Evolutionary conservation across 495 filamentous ascomycete species (phyloP), one percentile per base, ranked within the genome.

Genomic region (Rostrohypoxylon terebratum): DNA sequence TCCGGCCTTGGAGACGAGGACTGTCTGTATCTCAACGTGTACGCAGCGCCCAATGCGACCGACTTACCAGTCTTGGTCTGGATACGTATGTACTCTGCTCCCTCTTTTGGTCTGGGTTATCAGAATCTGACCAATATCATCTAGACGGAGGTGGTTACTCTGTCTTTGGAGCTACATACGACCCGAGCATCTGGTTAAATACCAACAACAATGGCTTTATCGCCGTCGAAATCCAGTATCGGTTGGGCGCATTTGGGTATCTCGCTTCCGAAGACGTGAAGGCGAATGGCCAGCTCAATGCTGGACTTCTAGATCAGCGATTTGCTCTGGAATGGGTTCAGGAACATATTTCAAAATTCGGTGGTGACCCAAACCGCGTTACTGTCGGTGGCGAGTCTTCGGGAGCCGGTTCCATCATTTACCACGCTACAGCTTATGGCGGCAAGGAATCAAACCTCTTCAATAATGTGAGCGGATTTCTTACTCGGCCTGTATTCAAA

Each of bases 251-350:
- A 42, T 86, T 88, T 58, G 86, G 86, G 1, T 87, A 83, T 59
- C 76, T 84, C 28, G 81, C 85, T 5, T 85, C 83, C 0, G 58
- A 72, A 0, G 76, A 78, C 16, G 57, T 81, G 21, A 69, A 70
- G 18, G 63, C 57, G 40, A 64, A 72, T 55, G 90, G 90, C 3
- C 83, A 79, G 4, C 82, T 87, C 23, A 94, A 94, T 66, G 85
- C 85, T 0, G 92, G 88, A 0, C 82, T 94, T 4, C 78, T 85
- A 25, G 92, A 94, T 74, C 92, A 93, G 75, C 83, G 86, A 1
- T 81, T 90, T 36, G 91, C 89, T 10, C 81, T 94, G 16, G 77
- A 93, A 63, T 94, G 92, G 92, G 85, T 93, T n/a, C 86, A 92
- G 65, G 81, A 87, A 61, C 81, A 93, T 71, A 92, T 93, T 65